phyloP scores from a whole-genome alignment of 257 asterid species.

The Coffea canephora region DNA sequence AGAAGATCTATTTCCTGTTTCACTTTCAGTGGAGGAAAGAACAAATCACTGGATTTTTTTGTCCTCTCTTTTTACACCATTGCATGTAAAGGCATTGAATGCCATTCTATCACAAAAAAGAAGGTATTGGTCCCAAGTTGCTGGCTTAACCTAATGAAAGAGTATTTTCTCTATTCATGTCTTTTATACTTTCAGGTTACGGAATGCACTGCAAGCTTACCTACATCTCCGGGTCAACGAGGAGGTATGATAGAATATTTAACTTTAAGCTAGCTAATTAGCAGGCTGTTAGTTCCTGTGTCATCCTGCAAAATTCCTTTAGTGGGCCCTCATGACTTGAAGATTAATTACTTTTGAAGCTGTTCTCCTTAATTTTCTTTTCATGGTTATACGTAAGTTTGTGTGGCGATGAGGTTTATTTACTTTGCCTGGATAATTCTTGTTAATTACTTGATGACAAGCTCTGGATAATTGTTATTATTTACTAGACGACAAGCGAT shows the following conservation, averaged over 20 bases:
- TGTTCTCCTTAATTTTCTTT: background rate
- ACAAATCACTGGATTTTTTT: conserved; percentile 68
- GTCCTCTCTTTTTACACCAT: conserved; percentile 62
- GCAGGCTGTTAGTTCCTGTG: background rate
- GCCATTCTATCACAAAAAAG: conserved; percentile 66
- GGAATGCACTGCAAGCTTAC: conserved; percentile 55
- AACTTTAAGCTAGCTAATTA: no score
- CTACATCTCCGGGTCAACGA: conserved; percentile 41
- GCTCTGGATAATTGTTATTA: background rate
- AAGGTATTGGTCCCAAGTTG: conserved; percentile 46
- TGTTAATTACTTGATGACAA: background rate
- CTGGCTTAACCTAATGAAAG: conserved; percentile 15
- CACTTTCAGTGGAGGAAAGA: conserved; percentile 64
- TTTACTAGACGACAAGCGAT: no score
- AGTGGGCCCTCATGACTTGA: background rate
- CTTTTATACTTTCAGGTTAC: conserved; percentile 48
- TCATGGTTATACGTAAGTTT: background rate
- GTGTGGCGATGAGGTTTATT: background rate
- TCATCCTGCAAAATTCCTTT: background rate
- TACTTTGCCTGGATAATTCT: background rate
- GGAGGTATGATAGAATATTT: conserved; percentile 40
- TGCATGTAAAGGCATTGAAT: conserved; percentile 67
- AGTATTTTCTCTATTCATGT: conserved; percentile 12
- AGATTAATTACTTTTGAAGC: background rate
- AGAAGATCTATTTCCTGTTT: conserved; percentile 66